A percentile compares a stretch with the other conserved stretches of the same genome.
phyloP scores from a whole-genome alignment of 208 protist genomes.

The Trypanosoma avium region DNA sequence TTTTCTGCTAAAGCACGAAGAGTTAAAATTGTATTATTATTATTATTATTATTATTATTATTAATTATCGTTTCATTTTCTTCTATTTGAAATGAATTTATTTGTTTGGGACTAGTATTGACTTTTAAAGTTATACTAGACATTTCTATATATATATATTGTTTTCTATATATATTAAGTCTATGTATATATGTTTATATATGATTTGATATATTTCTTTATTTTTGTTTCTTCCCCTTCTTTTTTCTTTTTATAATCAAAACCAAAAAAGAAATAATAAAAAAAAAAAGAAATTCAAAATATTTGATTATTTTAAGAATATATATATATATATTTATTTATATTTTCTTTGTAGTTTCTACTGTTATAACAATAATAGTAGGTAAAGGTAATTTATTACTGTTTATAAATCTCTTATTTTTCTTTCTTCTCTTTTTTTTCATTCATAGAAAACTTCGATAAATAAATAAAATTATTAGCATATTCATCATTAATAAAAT shows the following conservation, averaged over 20 bases:
- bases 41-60: background rate
- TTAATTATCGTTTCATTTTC: background rate
- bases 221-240: slow-evolving; percentile 13
- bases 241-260: slow-evolving; percentile 12
- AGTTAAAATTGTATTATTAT: background rate
- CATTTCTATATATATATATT: too few species aligned
- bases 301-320: slow-evolving; percentile 8
- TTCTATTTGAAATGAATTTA: too few species aligned
- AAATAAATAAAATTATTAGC: too few species aligned
- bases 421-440: too few species aligned
- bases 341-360: background rate
- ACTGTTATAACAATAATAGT: too few species aligned
- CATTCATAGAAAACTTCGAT: too few species aligned
- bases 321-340: too few species aligned
- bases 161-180: background rate
- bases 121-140: too few species aligned
- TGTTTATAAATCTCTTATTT: too few species aligned
- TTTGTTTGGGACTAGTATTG: too few species aligned
- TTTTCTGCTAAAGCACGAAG: slow-evolving; percentile 12
- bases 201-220: slow-evolving; percentile 12
- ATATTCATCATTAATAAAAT: too few species aligned
- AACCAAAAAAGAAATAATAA: slow-evolving; percentile 13
- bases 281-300: slow-evolving; percentile 19
- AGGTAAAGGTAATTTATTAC: too few species aligned
- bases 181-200: background rate